Evolutionary conservation across 495 filamentous ascomycete genomes (phyloP), one percentile per base, ranked within the genome.

Genomic region (Neurospora sp.): DNA sequence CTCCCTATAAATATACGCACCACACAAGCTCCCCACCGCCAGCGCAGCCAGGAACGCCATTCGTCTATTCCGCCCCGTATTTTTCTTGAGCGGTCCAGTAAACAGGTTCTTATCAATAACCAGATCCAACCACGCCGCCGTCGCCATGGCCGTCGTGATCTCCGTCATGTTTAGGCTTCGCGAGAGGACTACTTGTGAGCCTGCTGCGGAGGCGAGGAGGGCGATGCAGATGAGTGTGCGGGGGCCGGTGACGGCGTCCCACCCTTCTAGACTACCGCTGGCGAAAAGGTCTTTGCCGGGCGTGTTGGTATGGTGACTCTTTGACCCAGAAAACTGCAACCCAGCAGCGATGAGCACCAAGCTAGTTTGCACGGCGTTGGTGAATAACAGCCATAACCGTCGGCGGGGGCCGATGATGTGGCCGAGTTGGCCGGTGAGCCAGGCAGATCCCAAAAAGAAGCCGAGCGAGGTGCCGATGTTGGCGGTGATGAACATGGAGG

Each of bases 141-240:
- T 91, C 2, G 89, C 89, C 88, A 90, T 90, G 4, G 89, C 89
- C n/a, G 89, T 90, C 35, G 82, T 88, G 39, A 90, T 91, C 76
- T 91, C 88, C 7, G 87, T 86, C 78, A 89, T 85, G 65, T 83
- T n/a, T n/a, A n/a, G n/a, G n/a, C n/a, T n/a, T n/a, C n/a, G n/a
- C n/a, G n/a, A n/a, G n/a, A n/a, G n/a, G n/a, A n/a, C n/a, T n/a
- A n/a, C n/a, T n/a, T n/a, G n/a, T n/a, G n/a, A n/a, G n/a, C n/a
- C n/a, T n/a, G n/a, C n/a, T n/a, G n/a, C n/a, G n/a, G n/a, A n/a
- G n/a, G n/a, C n/a, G n/a, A n/a, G n/a, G n/a, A n/a, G n/a, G n/a
- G n/a, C n/a, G n/a, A n/a, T n/a, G n/a, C n/a, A 84, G 0, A 77
- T 74, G 53, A 87, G 73, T 0, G 86, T 84, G 2, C 74, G 59